Conservation (phyloP, 139 green algal genomes). For the Coelastrella sp. region DNA sequence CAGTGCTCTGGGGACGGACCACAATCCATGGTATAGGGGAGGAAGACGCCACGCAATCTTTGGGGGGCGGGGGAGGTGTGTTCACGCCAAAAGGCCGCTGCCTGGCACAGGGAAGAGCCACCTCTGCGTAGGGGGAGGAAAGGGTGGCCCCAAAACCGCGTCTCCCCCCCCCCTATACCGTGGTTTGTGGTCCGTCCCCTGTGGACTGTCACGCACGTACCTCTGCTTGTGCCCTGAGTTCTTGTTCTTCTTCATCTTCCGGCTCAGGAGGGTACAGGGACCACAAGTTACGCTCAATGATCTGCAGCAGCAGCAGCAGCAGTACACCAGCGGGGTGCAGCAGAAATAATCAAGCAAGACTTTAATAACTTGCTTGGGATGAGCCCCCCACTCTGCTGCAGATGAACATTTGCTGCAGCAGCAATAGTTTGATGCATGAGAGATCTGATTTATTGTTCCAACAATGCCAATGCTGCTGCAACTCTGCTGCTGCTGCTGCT, state of each 20-base stretch:
- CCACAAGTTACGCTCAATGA: slow-evolving; percentile 47
- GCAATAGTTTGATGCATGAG: background rate
- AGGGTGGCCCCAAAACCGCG: too few species aligned
- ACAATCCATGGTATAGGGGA: too few species aligned
- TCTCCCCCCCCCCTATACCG: too few species aligned
- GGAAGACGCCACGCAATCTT: too few species aligned
- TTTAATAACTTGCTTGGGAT: background rate
- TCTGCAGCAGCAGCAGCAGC: slow-evolving; percentile 3
- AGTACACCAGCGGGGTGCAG: background rate
- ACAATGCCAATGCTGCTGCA: background rate
- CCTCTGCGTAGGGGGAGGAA: too few species aligned
- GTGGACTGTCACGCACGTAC: background rate
- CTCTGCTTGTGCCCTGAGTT: slow-evolving; percentile 38
- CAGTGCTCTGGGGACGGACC: too few species aligned
- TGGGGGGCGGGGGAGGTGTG: too few species aligned
- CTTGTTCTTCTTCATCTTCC: slow-evolving; percentile 47
- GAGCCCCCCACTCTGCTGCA: background rate
- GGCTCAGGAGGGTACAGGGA: slow-evolving; percentile 35
- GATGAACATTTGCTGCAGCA: background rate
- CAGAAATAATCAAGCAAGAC: too few species aligned
- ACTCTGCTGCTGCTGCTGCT: background rate
- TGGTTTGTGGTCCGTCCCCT: too few species aligned
- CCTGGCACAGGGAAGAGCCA: too few species aligned
- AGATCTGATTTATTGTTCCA: background rate
- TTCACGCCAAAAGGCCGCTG: too few species aligned